Evolutionary conservation across 257 asterid genomes (phyloP), one percentile per base, ranked within the genome.

Genomic region (Solanum chiquidenum): DNA sequence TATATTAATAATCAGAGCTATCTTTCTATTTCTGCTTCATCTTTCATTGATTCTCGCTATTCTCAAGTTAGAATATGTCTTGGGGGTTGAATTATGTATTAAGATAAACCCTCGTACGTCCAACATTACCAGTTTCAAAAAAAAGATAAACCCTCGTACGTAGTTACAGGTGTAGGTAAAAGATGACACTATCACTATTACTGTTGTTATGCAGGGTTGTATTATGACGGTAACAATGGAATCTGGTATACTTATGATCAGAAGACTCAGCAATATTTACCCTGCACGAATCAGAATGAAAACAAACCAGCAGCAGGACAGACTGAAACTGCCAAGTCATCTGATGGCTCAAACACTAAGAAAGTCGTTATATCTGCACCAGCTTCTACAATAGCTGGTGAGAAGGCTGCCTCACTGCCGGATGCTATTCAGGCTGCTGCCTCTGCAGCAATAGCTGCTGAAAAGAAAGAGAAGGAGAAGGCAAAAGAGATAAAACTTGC

Each of bases 341-440:
- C 91, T 9, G 95, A 94, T 88, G 93, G 93, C 89, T 88, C 95
- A 62, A 92, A 89, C 76, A 93, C 87, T 89, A 92, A 92, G 79
- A 97, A 93, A 88, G 98, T 95, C 14, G 88, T 97, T 29, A 97
- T 97, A 86, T 97, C 99, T 79, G 99, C 99, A 80, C 99, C 99
- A 77, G 98, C 99, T 42, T 95, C 99, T 83, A 95, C 98, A n/a
- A 86, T 93, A 89, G 90, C 94, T 25, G 93, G 88, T 87, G 99
- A 94, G 86, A 97, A 95, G 90, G 91, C 95, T 80, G 90, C 98
- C 86, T 97, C 99, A 29, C 91, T 95, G 86, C 98, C 98, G 9
- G 99, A 94, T 87, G 98, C 98, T 38, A 96, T 97, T 87, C 98
- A 95, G 94, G 99, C 99, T 82, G 99, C 99, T 83, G 99, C 99